phyloP scores from a whole-genome alignment of 257 asterid genomes.

The Petunia axillaris region DNA sequence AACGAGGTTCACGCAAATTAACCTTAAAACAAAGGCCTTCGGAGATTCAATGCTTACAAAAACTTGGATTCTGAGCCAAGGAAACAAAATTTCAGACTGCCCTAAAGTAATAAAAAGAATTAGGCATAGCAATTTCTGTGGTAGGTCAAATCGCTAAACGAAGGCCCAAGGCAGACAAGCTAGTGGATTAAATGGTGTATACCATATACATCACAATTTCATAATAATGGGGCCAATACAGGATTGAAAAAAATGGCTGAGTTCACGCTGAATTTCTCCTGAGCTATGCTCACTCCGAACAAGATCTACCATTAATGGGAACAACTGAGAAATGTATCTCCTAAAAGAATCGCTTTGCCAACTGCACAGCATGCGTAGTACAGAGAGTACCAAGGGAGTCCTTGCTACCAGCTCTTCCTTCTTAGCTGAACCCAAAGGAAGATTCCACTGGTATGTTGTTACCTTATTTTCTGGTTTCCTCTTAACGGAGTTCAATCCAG shows the following conservation, averaged over 20 bases:
- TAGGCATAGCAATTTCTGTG: too few species aligned
- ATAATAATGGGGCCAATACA: conserved; percentile 76
- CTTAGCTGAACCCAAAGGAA: conserved; percentile 87
- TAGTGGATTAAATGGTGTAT: not conserved
- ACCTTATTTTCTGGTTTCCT: conserved; percentile 36
- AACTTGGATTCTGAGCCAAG: not conserved
- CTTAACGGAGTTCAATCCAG: conserved; percentile 50
- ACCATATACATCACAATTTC: conserved; percentile 34
- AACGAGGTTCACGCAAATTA: too few species aligned
- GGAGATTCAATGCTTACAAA: too few species aligned
- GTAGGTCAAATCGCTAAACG: too few species aligned
- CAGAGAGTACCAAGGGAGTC: conserved; percentile 66
- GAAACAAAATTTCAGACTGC: not conserved
- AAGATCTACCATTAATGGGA: conserved; percentile 77
- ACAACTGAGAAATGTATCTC: conserved; percentile 57
- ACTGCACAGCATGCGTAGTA: conserved; percentile 61
- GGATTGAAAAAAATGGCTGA: conserved; percentile 67
- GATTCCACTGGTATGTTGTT: conserved; percentile 49
- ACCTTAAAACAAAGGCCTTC: too few species aligned
- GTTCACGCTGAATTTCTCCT: conserved; percentile 71
- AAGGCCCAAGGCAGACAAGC: too few species aligned
- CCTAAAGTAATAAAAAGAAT: too few species aligned
- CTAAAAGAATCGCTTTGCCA: conserved; percentile 58
- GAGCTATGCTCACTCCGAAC: conserved; percentile 94
- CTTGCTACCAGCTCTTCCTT: conserved; percentile 93